Evolutionary conservation across 345 rosid species (phyloP).

Genomic region (Aurinia saxatilis): DNA sequence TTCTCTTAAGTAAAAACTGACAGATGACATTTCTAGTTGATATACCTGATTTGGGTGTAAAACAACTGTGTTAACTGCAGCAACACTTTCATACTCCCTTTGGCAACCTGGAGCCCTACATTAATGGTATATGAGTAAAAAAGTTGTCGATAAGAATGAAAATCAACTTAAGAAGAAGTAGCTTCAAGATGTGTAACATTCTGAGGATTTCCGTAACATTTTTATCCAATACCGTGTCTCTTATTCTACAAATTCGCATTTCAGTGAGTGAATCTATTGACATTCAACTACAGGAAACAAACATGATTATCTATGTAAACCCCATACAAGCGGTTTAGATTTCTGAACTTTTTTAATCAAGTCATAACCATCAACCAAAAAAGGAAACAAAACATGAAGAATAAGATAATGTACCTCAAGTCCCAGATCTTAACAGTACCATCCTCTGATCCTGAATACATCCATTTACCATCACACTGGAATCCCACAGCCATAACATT

Average conservation of each 20-base stretch:
- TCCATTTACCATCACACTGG: constrained; percentile 96
- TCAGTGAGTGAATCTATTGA: background rate
- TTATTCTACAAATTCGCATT: background rate
- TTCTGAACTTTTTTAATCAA: too few species aligned
- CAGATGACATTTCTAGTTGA: background rate
- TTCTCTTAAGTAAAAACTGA: background rate
- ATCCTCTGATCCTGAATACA: constrained; percentile 99
- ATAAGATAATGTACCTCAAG: constrained; percentile 59
- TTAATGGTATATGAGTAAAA: constrained; percentile 5
- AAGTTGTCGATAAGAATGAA: background rate
- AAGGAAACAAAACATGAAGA: background rate
- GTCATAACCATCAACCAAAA: background rate
- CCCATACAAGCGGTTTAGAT: too few species aligned
- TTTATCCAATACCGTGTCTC: background rate
- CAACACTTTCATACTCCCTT: constrained; percentile 96
- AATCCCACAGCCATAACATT: constrained; percentile 98
- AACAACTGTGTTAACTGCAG: constrained; percentile 89
- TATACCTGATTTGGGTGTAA: constrained; percentile 95
- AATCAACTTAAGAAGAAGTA: constrained; percentile 11
- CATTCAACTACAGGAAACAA: background rate
- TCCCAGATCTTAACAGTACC: constrained; percentile 98
- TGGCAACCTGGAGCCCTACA: constrained; percentile 95
- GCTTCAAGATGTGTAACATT: background rate
- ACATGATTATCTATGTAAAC: too few species aligned
- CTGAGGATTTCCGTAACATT: background rate